Percentiles rank a stretch among this genome's conserved stretches.
These are phyloP conservation scores for Zygoascus meyerae DNA, from an alignment of 1,139 yeast species.

Conservation along the genomic window DNA sequence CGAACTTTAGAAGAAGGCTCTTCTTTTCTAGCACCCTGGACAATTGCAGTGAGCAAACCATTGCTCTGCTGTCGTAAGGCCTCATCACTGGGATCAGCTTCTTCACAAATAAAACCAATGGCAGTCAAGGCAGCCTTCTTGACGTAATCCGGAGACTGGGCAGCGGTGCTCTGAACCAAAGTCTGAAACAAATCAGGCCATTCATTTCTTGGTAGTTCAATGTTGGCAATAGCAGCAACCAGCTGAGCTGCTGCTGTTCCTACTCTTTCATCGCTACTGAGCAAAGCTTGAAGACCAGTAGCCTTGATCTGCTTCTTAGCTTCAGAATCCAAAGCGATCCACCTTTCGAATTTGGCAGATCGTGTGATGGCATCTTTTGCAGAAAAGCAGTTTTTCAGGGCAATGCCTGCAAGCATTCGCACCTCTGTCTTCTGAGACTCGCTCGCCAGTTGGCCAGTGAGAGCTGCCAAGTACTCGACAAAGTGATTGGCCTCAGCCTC, in stretches of 20 bases:
- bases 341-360: constrained; percentile 38
- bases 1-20: constrained; percentile 75
- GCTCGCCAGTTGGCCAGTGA: constrained; percentile 68
- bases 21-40: constrained; percentile 85
- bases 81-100: constrained; percentile 80
- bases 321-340: constrained; percentile 53
- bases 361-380: constrained; percentile 48
- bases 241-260: constrained; percentile 89
- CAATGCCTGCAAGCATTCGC: constrained; percentile 86
- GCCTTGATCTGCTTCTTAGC: constrained; percentile 60
- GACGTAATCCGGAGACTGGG: constrained; percentile 68
- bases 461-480: constrained; percentile 61
- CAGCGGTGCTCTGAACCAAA: constrained; percentile 78
- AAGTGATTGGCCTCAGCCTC: constrained; percentile 72
- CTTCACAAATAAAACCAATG: constrained; percentile 93
- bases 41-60: constrained; percentile 90
- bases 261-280: constrained; percentile 67
- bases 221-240: constrained; percentile 93
- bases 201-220: constrained; percentile 79
- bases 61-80: constrained; percentile 79
- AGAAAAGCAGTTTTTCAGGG: constrained; percentile 78
- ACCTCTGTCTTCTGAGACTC: constrained; percentile 68
- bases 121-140: constrained; percentile 84
- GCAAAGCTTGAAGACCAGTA: constrained; percentile 54
- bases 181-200: constrained; percentile 85